phyloP scores from a whole-genome alignment of 2,329 filamentous ascomycete genomes.

The Spiromastix sp. region DNA sequence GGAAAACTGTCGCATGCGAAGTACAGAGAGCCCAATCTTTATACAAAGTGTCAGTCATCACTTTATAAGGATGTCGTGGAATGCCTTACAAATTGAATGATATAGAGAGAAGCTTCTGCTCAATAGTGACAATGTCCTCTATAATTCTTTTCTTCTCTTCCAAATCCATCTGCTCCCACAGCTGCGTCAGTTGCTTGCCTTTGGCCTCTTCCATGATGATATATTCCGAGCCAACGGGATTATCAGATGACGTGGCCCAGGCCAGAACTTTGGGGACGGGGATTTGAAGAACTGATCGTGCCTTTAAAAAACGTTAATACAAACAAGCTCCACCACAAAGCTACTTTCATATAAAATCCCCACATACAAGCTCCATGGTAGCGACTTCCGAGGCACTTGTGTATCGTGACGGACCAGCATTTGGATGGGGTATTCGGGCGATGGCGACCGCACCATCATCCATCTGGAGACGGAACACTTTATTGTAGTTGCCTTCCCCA shows the following conservation, averaged over 20 bases:
- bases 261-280: conserved; percentile 10
- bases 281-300: conserved; percentile 7
- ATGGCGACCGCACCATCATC: conserved; percentile 15
- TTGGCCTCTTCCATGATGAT: conserved; percentile 20
- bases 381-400: conserved; percentile 5
- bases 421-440: conserved; percentile 4
- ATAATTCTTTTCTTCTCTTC: conserved; percentile 20
- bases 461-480: conserved; percentile 19
- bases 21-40: not conserved
- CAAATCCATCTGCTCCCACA: conserved; percentile 21
- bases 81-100: conserved; percentile 6
- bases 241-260: conserved; percentile 10
- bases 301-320: not conserved
- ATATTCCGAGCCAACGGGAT: conserved; percentile 17
- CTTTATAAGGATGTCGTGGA: not conserved
- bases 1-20: not conserved
- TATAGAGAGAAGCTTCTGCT: conserved; percentile 11
- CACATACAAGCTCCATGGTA: conserved; percentile 6
- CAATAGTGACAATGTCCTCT: conserved; percentile 7
- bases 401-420: conserved; percentile 1
- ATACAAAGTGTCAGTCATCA: not conserved
- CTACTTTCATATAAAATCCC: too few species aligned
- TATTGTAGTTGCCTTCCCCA: conserved; percentile 28
- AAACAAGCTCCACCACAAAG: too few species aligned
- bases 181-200: conserved; percentile 18